Evolutionary conservation across 2,329 filamentous ascomycete genomes (phyloP), one percentile per base, ranked within the genome.

Genomic region (Coniochaeta sp.): DNA sequence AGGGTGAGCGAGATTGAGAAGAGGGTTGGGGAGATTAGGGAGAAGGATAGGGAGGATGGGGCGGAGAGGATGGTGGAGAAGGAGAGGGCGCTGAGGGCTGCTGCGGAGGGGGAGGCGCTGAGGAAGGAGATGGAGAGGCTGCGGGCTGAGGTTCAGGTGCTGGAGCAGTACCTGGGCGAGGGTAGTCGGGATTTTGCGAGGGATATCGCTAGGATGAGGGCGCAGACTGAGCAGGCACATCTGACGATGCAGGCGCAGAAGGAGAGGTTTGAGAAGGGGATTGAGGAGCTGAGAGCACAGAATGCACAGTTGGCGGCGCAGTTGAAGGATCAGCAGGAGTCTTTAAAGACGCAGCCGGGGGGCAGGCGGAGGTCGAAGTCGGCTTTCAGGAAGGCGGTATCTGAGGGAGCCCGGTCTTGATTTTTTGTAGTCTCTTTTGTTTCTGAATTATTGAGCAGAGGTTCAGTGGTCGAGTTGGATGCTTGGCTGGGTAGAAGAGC

Each of bases 1-100:
- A 67, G 74, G 9, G 73, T 72, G 34, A 73, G 73, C 33, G 70
- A 71, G 47, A 64, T 71, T n/a, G 69, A 74, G 66, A 65, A 61
- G 63, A 64, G 65, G 54, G 12, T 57, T 12, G 54, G 24, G 28
- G 17, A 24, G 16, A 31, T 52, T n/a, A 60, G 62, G 17, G 62
- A 58, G 19, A 61, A 58, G 22, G 62, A 83, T 67, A 64, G 65
- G 19, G 70, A 71, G n/a, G 81, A 81, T 11, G 79, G 67, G n/a
- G 65, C 74, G 1, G 69, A 74, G 43, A 62, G 67, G 33, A 64
- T 67, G 6, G 62, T 66, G 61, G 61, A 64, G 64, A 67, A 69
- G 33, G 61, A 58, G 55, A 67, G 63, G 52, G 70, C 69, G 19
- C 65, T 67, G 60, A 67, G 74, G 9, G 73, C 72, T 33, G 73